These are phyloP conservation scores for Millerozyma miso DNA, from an alignment of 805 yeast genomes.

Conservation along the genomic window DNA sequence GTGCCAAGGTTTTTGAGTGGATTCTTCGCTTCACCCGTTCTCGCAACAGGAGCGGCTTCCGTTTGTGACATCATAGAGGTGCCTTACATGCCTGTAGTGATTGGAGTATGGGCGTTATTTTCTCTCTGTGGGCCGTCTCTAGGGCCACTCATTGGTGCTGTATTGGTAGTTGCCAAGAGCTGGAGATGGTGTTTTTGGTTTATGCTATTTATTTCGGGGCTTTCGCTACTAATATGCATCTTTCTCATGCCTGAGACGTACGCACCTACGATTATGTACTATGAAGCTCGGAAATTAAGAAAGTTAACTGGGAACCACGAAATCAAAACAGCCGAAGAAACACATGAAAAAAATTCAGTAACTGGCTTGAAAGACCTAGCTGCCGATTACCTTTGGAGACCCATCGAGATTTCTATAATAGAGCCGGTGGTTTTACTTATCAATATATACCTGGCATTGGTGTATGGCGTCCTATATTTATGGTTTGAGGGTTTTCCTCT, in stretches of 20 bases:
- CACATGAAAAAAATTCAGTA: constrained; percentile 17
- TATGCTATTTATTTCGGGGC: constrained; percentile 27
- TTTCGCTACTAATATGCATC: constrained; percentile 13
- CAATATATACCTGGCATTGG: constrained; percentile 47
- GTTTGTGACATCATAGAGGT: constrained; percentile 41
- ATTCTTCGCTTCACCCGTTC: constrained; percentile 46
- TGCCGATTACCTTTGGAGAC: constrained; percentile 41
- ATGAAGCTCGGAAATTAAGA: constrained; percentile 43
- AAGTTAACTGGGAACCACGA: constrained; percentile 39
- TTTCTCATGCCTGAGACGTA: constrained; percentile 45
- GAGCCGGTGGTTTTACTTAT: constrained; percentile 59
- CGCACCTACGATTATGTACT: constrained; percentile 35
- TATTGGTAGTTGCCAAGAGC: constrained; percentile 31
- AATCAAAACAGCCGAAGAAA: constrained; percentile 35
- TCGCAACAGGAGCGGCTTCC: constrained; percentile 53
- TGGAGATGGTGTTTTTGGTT: constrained; percentile 55
- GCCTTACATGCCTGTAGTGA: constrained; percentile 38
- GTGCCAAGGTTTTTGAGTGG: constrained; percentile 49
- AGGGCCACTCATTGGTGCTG: constrained; percentile 53
- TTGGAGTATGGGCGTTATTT: constrained; percentile 47
- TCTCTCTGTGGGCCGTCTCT: constrained; percentile 48
- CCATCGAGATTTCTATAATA: constrained; percentile 41
- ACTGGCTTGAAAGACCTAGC: constrained; percentile 15
- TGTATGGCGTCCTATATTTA: constrained; percentile 50
- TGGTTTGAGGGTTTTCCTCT: constrained; percentile 54